Percentiles rank a stretch among this genome's conserved stretches.
Evolutionary conservation across 2,329 filamentous ascomycete species (phyloP).

Genomic region (Penicillium psychrosexuale): DNA sequence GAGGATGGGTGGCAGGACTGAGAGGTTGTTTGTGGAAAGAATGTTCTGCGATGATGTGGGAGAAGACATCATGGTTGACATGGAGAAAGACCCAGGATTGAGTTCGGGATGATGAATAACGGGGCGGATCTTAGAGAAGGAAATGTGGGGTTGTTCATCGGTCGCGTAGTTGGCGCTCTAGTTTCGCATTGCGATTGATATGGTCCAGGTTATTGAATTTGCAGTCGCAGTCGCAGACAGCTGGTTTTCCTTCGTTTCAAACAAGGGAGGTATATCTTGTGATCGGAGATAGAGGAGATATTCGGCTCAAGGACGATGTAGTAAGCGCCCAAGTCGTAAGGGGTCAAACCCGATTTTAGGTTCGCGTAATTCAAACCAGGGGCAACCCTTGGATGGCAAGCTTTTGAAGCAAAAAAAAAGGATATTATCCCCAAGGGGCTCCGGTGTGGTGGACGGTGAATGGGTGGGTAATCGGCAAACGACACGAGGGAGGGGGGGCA

Average conservation of each 20-base stretch:
- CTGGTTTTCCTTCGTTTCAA: background rate
- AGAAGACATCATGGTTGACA: constrained; percentile 38
- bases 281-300: constrained; percentile 1
- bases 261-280: constrained; percentile 2
- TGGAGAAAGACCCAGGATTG: constrained; percentile 10
- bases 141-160: constrained; percentile 23
- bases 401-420: background rate
- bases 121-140: constrained; percentile 21
- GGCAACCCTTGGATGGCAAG: background rate
- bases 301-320: constrained; percentile 1
- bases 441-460: background rate
- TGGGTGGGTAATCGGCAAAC: constrained; percentile 8
- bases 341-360: background rate
- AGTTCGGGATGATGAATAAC: constrained; percentile 19
- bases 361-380: background rate
- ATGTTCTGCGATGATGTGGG: constrained; percentile 30
- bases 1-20: constrained; percentile 48
- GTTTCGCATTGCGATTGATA: constrained; percentile 36
- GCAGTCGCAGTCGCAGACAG: background rate
- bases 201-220: background rate
- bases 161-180: constrained; percentile 28
- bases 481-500: constrained; percentile 9
- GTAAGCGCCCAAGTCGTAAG: constrained; percentile 5
- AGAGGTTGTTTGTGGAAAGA: constrained; percentile 26
- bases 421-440: constrained; percentile 1